Evolutionary conservation across 208 protist genomes (phyloP), one percentile per base, ranked within the genome.

Genomic region (Wallacemonas rigidus): DNA sequence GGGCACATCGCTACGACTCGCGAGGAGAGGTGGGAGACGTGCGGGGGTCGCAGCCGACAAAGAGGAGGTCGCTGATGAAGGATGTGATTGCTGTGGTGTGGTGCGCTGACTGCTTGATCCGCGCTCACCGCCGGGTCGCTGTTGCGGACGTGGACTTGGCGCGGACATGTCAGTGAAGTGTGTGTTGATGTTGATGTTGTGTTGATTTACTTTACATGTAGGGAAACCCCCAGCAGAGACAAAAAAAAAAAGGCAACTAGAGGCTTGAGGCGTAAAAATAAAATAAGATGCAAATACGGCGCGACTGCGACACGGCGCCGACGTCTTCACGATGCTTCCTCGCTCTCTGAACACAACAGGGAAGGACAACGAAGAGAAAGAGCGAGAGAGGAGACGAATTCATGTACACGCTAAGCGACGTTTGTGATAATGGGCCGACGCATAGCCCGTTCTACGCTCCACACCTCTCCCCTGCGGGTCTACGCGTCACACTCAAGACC

Each of bases 11-110:
- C 14, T 36, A 8, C 60, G 60, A 51, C 60, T 65, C 15, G 60
- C 3, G 7, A 53, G 60, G 3, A 65, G 43, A 4, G 60, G 60
- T 41, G 60, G 60, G 41, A 65, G n/a, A 48, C 60, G 41, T 41
- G 60, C 43, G 6, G 45, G 8, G 8, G 45, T 50, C 45, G 8
- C 12, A 6, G 45, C 12, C 45, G 26, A 15, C 55, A 12, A 9
- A 60, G 55, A 40, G 55, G 55, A 60, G 12, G 55, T 8, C 55
- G 58, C 58, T 64, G 58, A 11, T 9, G 58, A 64, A 5, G 8
- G 8, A 38, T 14, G 12, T 60, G 55, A 35, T 60, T 9, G 58
- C 58, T 47, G 36, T 64, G 58, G 58, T 45, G 55, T 60, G 26
- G 36, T 60, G 55, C 26, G 36, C 0, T 60, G 26, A 9, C n/a